A percentile compares a stretch with the other conserved stretches of the same genome.
phyloP scores from a whole-genome alignment of 164 flowering plant species.

The Brasenia schreberi region DNA sequence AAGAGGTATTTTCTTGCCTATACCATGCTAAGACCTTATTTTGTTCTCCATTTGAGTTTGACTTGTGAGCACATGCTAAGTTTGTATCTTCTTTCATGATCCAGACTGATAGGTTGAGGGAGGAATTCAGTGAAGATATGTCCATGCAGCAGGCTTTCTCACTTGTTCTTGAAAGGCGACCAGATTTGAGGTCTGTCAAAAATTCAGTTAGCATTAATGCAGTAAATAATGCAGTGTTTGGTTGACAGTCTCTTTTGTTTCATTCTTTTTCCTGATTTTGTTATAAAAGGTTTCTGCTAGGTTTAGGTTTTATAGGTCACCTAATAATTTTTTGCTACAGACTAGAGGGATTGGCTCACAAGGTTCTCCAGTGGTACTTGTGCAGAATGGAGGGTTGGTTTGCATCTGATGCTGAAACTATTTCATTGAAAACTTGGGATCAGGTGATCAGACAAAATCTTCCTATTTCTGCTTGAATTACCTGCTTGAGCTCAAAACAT shows the following conservation, averaged over 20 bases:
- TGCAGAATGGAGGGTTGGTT: constrained; percentile 99
- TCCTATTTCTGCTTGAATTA: not conserved
- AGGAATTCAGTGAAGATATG: constrained; percentile 59
- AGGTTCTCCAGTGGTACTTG: constrained; percentile 94
- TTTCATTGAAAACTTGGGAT: constrained; percentile 85
- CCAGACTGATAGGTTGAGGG: constrained; percentile 64
- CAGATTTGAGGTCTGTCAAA: constrained; percentile 59
- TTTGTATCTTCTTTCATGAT: constrained; percentile 6
- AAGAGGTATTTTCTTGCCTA: constrained; percentile 37
- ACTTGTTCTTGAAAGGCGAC: constrained; percentile 64
- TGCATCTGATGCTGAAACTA: constrained; percentile 92
- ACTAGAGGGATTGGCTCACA: constrained; percentile 73
- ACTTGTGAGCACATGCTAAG: not conserved
- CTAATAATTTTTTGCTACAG: constrained; percentile 20
- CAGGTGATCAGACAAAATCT: constrained; percentile 28
- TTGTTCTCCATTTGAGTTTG: not conserved
- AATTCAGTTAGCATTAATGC: not conserved
- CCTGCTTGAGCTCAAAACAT: not conserved
- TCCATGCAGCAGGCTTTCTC: constrained; percentile 57
- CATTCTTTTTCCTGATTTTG: no score
- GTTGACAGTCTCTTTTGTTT: no score
- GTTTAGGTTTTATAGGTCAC: not conserved
- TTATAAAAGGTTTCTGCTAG: no score
- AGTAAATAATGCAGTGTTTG: no score
- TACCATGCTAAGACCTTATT: not conserved